Evolutionary conservation across 768 basidiomycete species (phyloP).

Genomic region (Macrolepiota fuliginosa): DNA sequence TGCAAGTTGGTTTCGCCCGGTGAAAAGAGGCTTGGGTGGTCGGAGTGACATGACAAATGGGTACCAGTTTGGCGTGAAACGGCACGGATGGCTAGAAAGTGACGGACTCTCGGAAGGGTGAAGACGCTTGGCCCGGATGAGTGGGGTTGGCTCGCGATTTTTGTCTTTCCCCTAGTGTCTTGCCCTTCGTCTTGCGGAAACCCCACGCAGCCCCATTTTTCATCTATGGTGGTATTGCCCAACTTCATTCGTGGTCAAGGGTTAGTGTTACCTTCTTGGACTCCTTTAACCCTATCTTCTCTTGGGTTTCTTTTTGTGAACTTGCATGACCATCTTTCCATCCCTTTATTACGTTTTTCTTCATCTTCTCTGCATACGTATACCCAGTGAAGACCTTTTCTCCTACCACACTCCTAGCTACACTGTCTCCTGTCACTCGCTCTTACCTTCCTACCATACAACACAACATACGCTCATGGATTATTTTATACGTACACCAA

Average conservation of each 20-base stretch:
- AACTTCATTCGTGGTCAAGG: constrained; percentile 8
- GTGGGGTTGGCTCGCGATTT: not conserved
- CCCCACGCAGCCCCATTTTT: constrained; percentile 1
- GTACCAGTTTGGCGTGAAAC: not conserved
- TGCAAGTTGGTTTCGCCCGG: constrained; percentile 36
- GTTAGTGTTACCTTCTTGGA: not conserved
- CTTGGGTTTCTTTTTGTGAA: constrained; percentile 1
- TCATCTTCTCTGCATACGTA: constrained; percentile 1
- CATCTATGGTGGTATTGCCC: not conserved
- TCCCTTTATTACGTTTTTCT: not conserved
- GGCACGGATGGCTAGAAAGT: constrained; percentile 1
- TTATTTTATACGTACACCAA: constrained; percentile 13
- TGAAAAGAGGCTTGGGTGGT: constrained; percentile 12
- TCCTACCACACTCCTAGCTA: not conserved
- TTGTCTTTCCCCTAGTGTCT: not conserved
- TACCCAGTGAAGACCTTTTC: constrained; percentile 1
- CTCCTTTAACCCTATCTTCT: not conserved
- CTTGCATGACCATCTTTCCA: constrained; percentile 2
- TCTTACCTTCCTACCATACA: not conserved
- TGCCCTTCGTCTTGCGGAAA: not conserved
- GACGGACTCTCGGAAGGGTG: not conserved
- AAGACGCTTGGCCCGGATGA: not conserved
- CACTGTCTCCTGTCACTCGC: not conserved
- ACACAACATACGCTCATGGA: constrained; percentile 4
- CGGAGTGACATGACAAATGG: not conserved